A percentile compares a stretch with the other conserved stretches of the same genome.
phyloP scores from a whole-genome alignment of 73 alveolate species.

The Blepharisma stoltei region DNA sequence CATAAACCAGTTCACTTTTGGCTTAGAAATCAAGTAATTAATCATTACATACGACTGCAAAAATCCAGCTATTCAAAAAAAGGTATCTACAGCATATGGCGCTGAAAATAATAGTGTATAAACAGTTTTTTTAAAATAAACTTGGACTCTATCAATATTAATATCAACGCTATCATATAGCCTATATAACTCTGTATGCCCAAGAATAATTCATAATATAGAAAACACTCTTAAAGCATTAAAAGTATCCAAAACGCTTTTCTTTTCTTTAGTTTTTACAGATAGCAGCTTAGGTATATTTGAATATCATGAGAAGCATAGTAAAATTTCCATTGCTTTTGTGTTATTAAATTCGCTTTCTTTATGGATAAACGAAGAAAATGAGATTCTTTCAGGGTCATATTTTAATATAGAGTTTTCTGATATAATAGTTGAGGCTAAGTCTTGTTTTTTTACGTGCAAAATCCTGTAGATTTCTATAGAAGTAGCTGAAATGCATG shows the following conservation, averaged over 20 bases:
- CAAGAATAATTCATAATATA: not conserved
- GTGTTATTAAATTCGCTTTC: not conserved
- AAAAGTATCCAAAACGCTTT: not conserved
- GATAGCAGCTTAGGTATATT: not conserved
- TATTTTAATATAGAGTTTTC: not conserved
- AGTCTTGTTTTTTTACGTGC: not conserved
- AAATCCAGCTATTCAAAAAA: slow-evolving; percentile 13
- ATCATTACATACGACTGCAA: not conserved
- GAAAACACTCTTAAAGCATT: slow-evolving; percentile 1
- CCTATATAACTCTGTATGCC: not conserved
- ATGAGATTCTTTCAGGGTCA: not conserved
- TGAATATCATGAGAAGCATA: not conserved
- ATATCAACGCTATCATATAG: not conserved
- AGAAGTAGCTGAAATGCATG: not conserved
- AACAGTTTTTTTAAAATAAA: not conserved
- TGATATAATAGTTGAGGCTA: not conserved
- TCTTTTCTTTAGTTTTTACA: not conserved
- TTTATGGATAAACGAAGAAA: not conserved
- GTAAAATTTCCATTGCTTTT: not conserved
- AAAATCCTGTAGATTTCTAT: not conserved
- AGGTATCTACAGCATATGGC: slow-evolving; percentile 11
- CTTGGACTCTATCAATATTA: not conserved
- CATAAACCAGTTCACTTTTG: not conserved
- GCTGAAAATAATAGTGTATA: slow-evolving; percentile 11
- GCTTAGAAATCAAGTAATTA: not conserved